Evolutionary conservation across 139 green algal genomes (phyloP), one percentile per base, ranked within the genome.

Genomic region (Klebsormidium nitens): DNA sequence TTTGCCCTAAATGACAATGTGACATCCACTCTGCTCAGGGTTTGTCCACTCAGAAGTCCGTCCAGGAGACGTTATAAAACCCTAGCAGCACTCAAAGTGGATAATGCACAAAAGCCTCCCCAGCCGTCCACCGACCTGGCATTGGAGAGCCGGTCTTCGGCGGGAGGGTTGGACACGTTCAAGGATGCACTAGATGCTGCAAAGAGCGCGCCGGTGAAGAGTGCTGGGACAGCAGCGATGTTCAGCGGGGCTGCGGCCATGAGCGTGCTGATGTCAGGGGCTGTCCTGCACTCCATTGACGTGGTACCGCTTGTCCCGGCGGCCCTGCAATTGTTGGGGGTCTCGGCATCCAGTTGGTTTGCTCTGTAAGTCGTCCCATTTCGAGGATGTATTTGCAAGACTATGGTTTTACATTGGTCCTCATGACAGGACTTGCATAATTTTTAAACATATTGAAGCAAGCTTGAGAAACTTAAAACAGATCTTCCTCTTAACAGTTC

Each of bases 251-350:
- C 67, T 32, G 66, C 66, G 49, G 50, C 42, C 32, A 31, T 72
- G 50, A 44, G 64, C 32, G 42, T 49, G 40, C 19, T 69, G 40
- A 17, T 74, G 2, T 48, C 66, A 11, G 35, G 34, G 17, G 38
- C 35, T 29, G n/a, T 74, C 5, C 49, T 74, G 28, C 49, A 49
- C 11, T 74, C 66, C 19, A 32, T 74, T 48, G 66, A 74, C 66
- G 59, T 26, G 2, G 17, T 74, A 49, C 66, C 66, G 0, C 3
- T 74, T 32, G 37, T 69, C 0, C 66, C 66, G 4, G 56, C 46
- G 42, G 59, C 57, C 31, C 66, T 74, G 48, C 66, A 74, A 49
- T 26, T 42, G 11, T 26, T 74, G 14, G 66, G 66, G 26, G 48
- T 74, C 28, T 29, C 42, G 19, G 66, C 66, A 31, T 46, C 28